Base-by-base conservation (phyloP, 2,329 filamentous ascomycete species). In the Colletotrichum echinochloae region DNA sequence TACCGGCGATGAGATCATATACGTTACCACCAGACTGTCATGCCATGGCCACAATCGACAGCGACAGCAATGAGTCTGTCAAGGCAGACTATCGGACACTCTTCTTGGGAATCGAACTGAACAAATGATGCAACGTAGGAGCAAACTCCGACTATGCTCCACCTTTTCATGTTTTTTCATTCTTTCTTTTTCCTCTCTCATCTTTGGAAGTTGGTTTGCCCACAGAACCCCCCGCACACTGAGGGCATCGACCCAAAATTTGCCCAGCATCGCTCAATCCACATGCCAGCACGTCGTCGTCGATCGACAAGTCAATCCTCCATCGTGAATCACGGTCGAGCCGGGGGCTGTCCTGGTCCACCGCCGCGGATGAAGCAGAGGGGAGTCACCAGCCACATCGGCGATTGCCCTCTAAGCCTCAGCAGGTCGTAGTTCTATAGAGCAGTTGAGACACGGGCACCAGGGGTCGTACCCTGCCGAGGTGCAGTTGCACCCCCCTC, bases 261-360 rank as follows among this genome's bases (percentile, higher is more conserved):
- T 55, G n/a, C 44, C 54, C 60, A 65, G 65, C 66, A 44, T 46
- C 44, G 56, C 28, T 26, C 52, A 37, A 57, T 61, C 67, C 63
- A 70, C 64, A 52, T n/a, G 52, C 44, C 64, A 59, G 52, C 44
- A 52, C 41, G n/a, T n/a, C 49, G 59, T 57, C 56, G 64, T 62
- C 64, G 67, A 70, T 70, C 64, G 67, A 37, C 64, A 67, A 67
- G 64, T 67, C 18, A 52, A 70, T 70, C 64, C 44, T 54, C 23
- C 44, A 67, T 48, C 46, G 67, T 61, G 44, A 35, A 35, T 37
- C 28, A 11, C 28, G 37, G 18, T 16, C 30, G 35, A 52, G 23
- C 67, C 63, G 62, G 56, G 56, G 67, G 67, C 18, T 48, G 64
- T 48, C 67, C 67, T 39, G 35, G 67, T 52, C 9, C 49, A 37